phyloP scores from a whole-genome alignment of 2,329 filamentous ascomycete species.

The Alternaria ventricosa region DNA sequence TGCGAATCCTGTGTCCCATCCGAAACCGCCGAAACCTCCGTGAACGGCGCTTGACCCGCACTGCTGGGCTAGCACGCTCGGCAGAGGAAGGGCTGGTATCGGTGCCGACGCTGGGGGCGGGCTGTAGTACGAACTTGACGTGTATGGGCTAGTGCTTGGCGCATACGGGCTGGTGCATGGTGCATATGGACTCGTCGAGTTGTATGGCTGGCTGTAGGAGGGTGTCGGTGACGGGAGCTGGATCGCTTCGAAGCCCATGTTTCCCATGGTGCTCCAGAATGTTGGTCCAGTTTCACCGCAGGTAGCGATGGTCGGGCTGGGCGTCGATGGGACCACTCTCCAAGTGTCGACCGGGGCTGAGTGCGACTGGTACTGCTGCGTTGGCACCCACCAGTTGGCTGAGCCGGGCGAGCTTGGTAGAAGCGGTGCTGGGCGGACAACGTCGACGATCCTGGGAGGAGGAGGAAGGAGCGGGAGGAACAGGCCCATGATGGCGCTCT shows the following conservation, averaged over 20 bases:
- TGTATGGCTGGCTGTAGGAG: conserved; percentile 74
- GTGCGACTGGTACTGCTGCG: conserved; percentile 62
- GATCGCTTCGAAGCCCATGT: conserved; percentile 69
- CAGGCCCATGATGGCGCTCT: conserved; percentile 80
- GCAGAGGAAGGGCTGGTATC: conserved; percentile 78
- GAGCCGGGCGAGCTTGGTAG: conserved; percentile 80
- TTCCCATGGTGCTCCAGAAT: conserved; percentile 76
- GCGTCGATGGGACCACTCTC: conserved; percentile 89
- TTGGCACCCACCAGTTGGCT: conserved; percentile 81
- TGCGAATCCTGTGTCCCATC: conserved; percentile 87
- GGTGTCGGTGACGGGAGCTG: conserved; percentile 78
- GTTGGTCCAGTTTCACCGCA: conserved; percentile 74
- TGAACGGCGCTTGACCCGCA: conserved; percentile 73
- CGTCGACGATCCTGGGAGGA: conserved; percentile 86
- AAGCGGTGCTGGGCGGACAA: conserved; percentile 83
- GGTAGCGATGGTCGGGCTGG: conserved; percentile 71
- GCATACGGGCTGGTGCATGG: conserved; percentile 50
- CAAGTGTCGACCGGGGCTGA: conserved; percentile 81
- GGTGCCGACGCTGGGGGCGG: conserved; percentile 76
- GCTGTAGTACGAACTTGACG: conserved; percentile 77
- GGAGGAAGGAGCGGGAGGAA: conserved; percentile 86
- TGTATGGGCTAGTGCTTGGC: conserved; percentile 64
- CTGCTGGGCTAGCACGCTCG: conserved; percentile 82
- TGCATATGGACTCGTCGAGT: conserved; percentile 51
- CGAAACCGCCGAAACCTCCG: conserved; percentile 76